phyloP scores from a whole-genome alignment of 331 rosid genomes.

The Acacia pycnantha region DNA sequence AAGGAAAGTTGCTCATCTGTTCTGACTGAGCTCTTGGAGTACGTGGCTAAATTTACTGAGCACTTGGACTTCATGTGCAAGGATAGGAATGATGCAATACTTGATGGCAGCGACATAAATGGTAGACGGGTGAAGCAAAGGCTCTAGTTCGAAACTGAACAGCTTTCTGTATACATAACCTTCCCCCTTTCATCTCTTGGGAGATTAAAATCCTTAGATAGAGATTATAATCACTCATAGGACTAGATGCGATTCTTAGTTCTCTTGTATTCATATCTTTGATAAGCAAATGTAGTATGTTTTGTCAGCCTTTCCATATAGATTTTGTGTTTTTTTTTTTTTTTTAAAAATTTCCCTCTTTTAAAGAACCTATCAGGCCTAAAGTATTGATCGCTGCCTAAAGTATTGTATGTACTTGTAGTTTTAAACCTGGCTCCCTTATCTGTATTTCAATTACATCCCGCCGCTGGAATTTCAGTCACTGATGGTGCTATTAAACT shows the following conservation, averaged over 20 bases:
- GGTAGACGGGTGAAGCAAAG: slow-evolving; percentile 93
- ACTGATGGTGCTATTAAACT: not conserved
- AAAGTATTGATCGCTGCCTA: slow-evolving; percentile 15
- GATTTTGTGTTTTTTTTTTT: slow-evolving; percentile 18
- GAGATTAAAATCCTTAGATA: slow-evolving; percentile 25
- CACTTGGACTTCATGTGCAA: slow-evolving; percentile 54
- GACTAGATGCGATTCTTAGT: slow-evolving; percentile 49
- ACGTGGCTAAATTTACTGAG: slow-evolving; percentile 73
- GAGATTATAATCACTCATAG: slow-evolving; percentile 40
- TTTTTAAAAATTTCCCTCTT: not conserved
- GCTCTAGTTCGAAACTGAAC: slow-evolving; percentile 41
- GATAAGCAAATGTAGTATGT: slow-evolving; percentile 53
- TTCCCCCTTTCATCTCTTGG: slow-evolving; percentile 18
- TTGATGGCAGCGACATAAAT: slow-evolving; percentile 74
- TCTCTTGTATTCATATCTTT: slow-evolving; percentile 40
- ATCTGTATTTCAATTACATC: no score
- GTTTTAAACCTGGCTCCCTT: not conserved
- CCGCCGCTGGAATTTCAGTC: not conserved
- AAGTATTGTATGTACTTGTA: not conserved
- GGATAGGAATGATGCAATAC: slow-evolving; percentile 58
- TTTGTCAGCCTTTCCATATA: slow-evolving; percentile 32
- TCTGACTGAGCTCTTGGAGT: slow-evolving; percentile 78
- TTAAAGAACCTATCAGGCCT: slow-evolving; percentile 4
- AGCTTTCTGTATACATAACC: slow-evolving; percentile 21
- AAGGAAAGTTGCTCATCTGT: slow-evolving; percentile 85